phyloP scores from a whole-genome alignment of 805 yeast genomes.

The Yamadazyma endophytica region DNA sequence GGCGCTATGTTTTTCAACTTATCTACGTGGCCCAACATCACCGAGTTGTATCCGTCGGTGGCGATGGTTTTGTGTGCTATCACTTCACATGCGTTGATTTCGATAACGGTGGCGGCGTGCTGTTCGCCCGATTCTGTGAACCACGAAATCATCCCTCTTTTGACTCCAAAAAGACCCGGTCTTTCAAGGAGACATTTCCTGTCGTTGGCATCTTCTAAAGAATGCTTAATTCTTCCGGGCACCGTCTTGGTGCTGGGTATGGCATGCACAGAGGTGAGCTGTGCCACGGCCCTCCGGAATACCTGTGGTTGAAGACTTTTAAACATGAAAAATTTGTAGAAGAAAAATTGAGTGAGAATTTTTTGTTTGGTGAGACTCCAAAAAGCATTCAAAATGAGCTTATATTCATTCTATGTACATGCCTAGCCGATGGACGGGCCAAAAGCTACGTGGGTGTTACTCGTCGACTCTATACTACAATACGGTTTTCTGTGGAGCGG shows the following conservation, averaged over 20 bases:
- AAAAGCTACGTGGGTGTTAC: no score
- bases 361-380: no score
- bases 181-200: conserved; percentile 72
- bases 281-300: conserved; percentile 33
- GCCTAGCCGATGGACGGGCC: no score
- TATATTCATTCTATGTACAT: no score
- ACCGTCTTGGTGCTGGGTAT: conserved; percentile 47
- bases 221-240: conserved; percentile 52
- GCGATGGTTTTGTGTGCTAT: conserved; percentile 62
- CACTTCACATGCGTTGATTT: conserved; percentile 86
- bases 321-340: no score
- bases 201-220: conserved; percentile 63
- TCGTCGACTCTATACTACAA: no score
- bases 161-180: conserved; percentile 80
- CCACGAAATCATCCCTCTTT: conserved; percentile 88
- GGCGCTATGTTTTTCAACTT: conserved; percentile 54
- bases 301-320: no score
- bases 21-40: conserved; percentile 81
- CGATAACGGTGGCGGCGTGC: conserved; percentile 81
- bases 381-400: no score
- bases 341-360: no score
- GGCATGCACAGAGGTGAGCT: conserved; percentile 47
- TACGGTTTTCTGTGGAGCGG: no score
- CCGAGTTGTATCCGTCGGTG: conserved; percentile 80
- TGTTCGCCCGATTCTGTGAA: conserved; percentile 68